Conservation (phyloP, 1,139 yeast species). For the Lodderomyces oxycetoniae region DNA sequence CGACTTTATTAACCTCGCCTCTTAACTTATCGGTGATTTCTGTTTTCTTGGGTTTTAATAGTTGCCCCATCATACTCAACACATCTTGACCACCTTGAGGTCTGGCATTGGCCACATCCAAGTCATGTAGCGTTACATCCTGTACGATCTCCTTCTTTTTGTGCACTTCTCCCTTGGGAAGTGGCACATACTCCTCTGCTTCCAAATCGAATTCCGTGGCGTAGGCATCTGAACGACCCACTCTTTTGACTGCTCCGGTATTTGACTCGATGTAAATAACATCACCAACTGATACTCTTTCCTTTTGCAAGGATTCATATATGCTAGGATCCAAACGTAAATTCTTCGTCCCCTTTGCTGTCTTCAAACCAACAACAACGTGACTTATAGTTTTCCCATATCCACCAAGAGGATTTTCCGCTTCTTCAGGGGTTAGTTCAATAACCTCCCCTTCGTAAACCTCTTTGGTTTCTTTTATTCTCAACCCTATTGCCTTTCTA, state of each 20-base stretch:
- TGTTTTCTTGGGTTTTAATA: conserved; percentile 94
- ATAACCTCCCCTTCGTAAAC: conserved; percentile 98
- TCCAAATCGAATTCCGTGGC: conserved; percentile 98
- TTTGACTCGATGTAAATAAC: conserved; percentile 96
- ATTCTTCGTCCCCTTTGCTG: conserved; percentile 93
- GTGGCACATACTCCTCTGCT: conserved; percentile 97
- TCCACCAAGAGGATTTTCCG: conserved; percentile 95
- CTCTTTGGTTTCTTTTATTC: conserved; percentile 96
- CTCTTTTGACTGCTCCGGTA: conserved; percentile 96
- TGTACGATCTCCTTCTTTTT: conserved; percentile 97
- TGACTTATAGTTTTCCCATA: conserved; percentile 95
- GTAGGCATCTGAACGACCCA: conserved; percentile 96
- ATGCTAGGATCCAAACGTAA: conserved; percentile 91
- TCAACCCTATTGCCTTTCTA: conserved; percentile 90
- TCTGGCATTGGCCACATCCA: conserved; percentile 93
- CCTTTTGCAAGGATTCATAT: conserved; percentile 94
- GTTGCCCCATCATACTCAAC: conserved; percentile 97
- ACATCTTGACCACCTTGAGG: conserved; percentile 99
- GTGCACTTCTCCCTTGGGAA: conserved; percentile 98
- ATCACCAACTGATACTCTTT: conserved; percentile 90
- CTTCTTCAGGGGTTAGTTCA: conserved; percentile 93
- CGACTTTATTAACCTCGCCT: conserved; percentile 90
- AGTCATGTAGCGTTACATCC: conserved; percentile 92
- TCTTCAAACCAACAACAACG: conserved; percentile 89
- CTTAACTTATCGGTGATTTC: conserved; percentile 96